phyloP scores from a whole-genome alignment of 768 basidiomycete genomes.

The Termitomyces sp. region DNA sequence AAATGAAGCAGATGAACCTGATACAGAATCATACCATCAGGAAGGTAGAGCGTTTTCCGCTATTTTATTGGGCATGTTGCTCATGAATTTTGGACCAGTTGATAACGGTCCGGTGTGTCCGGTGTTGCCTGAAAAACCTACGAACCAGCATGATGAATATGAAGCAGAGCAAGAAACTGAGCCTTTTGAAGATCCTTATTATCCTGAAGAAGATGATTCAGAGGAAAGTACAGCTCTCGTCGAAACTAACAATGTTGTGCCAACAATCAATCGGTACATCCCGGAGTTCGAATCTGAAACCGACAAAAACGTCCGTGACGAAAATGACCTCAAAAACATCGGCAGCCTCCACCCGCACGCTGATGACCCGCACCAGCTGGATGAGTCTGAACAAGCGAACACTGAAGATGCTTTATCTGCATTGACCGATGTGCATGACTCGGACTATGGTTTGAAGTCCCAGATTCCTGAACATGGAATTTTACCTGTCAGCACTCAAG shows the following conservation, averaged over 20 bases:
- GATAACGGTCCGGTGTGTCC: background rate
- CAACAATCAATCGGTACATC: background rate
- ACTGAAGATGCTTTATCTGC: background rate
- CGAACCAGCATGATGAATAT: conserved; percentile 5
- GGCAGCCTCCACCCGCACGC: background rate
- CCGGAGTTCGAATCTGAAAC: background rate
- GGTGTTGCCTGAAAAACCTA: background rate
- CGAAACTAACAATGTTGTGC: background rate
- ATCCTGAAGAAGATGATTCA: background rate
- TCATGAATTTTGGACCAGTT: background rate
- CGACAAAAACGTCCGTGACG: background rate
- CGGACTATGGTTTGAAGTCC: background rate
- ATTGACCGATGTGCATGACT: background rate
- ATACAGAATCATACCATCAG: background rate
- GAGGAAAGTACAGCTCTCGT: background rate
- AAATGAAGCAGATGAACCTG: background rate
- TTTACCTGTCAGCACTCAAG: background rate
- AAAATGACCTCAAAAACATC: background rate
- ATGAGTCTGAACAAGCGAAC: background rate
- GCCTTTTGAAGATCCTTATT: background rate
- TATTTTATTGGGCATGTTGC: too few species aligned
- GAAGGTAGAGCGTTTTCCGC: background rate
- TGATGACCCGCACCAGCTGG: background rate
- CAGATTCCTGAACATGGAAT: background rate
- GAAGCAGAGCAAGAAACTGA: conserved; percentile 11